Conservation (phyloP, 495 filamentous ascomycete species). For the Penicillium soppii region DNA sequence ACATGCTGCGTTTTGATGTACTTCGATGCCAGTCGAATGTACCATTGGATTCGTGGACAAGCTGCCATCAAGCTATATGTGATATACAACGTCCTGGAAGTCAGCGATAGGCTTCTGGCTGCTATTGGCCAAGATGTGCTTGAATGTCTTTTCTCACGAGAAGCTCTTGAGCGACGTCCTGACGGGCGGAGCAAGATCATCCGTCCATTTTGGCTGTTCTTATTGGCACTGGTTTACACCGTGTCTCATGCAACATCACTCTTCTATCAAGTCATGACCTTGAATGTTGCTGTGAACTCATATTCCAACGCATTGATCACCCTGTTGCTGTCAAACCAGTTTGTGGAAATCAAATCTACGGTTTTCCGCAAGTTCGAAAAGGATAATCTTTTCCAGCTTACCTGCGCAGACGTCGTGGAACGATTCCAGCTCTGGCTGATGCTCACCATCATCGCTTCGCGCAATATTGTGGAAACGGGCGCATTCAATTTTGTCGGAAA, state of each 20-base stretch:
- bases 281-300: conserved; percentile 98
- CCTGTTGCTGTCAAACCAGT: conserved; percentile 89
- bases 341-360: conserved; percentile 95
- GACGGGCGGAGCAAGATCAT: conserved; percentile 92
- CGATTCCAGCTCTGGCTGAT: conserved; percentile 98
- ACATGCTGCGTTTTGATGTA: conserved; percentile 85
- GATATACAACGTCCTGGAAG: conserved; percentile 95
- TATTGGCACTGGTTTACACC: conserved; percentile 84
- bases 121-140: conserved; percentile 94
- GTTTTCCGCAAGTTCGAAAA: conserved; percentile 99
- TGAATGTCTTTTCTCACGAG: conserved; percentile 90
- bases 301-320: conserved; percentile 96
- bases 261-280: conserved; percentile 95
- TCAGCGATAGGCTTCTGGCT: conserved; percentile 80
- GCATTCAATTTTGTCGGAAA: conserved; percentile 42
- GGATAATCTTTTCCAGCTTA: conserved; percentile 94
- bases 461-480: conserved; percentile 93
- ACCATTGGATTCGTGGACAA: conserved; percentile 94
- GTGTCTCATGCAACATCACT: conserved; percentile 80
- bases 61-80: conserved; percentile 98
- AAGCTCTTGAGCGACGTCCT: conserved; percentile 82
- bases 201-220: conserved; percentile 85
- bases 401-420: conserved; percentile 95
- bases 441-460: conserved; percentile 89
- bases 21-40: conserved; percentile 96